A percentile compares a stretch with the other conserved stretches of the same genome.
These are phyloP conservation scores for Carex arenaria DNA, from an alignment of 202 grass and related monocot species.

Conservation along the genomic window DNA sequence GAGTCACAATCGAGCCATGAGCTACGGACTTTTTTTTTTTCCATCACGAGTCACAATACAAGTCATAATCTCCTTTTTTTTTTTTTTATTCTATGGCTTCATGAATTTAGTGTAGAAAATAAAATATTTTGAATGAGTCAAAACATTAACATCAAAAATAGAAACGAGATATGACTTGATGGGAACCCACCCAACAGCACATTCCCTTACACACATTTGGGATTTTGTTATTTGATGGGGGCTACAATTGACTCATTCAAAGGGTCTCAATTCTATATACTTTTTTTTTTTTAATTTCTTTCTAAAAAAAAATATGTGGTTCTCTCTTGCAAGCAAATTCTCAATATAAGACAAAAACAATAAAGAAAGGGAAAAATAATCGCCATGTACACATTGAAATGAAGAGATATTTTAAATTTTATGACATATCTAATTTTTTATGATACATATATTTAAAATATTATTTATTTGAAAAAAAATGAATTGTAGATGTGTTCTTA, in stretches of 20 bases:
- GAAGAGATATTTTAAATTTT: neutral
- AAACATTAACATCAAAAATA: conserved; percentile 19
- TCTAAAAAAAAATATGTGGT: neutral
- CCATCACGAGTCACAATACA: too few relatives aligned
- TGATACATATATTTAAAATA: too few relatives aligned
- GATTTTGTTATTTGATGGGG: neutral
- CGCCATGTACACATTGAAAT: neutral
- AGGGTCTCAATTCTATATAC: neutral
- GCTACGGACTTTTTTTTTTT: too few relatives aligned
- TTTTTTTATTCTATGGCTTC: too few relatives aligned
- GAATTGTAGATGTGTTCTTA: too few relatives aligned
- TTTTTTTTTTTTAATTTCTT: neutral
- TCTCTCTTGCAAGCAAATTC: neutral
- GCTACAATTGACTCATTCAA: conserved; percentile 1
- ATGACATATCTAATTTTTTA: too few relatives aligned
- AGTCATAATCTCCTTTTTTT: too few relatives aligned
- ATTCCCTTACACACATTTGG: neutral
- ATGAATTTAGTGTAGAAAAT: neutral
- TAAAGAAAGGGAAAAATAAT: neutral
- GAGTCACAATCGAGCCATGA: too few relatives aligned
- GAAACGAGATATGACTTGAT: conserved; percentile 2
- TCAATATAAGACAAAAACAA: neutral
- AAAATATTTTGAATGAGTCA: neutral
- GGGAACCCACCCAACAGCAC: neutral
- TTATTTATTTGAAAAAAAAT: too few relatives aligned